These are phyloP conservation scores for Diplodia seriata DNA, from an alignment of 2,329 filamentous ascomycete species.

Conservation along the genomic window DNA sequence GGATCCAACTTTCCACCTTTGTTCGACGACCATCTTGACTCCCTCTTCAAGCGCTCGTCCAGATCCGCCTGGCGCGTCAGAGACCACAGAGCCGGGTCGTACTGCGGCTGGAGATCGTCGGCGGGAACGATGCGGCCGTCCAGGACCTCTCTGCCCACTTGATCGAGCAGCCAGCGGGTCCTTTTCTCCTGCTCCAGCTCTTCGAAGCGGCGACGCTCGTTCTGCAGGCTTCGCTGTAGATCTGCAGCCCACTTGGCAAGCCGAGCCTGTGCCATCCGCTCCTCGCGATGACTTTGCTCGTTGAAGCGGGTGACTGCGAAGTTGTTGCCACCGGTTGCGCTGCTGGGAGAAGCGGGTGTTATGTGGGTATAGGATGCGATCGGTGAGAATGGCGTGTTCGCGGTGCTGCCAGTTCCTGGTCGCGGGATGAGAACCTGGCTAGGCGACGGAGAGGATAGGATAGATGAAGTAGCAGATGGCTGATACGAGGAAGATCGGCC, in stretches of 20 bases:
- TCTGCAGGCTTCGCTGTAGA: conserved; percentile 75
- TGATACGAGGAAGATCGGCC: conserved; percentile 34
- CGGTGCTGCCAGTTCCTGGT: conserved; percentile 33
- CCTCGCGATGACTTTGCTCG: conserved; percentile 66
- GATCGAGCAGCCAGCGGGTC: conserved; percentile 72
- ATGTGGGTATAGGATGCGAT: conserved; percentile 44
- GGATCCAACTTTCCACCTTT: conserved; percentile 54
- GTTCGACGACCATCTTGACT: conserved; percentile 36
- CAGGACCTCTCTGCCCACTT: conserved; percentile 69
- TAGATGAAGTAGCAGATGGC: conserved; percentile 46
- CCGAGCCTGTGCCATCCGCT: conserved; percentile 70
- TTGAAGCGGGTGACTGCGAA: conserved; percentile 58
- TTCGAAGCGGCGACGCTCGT: conserved; percentile 74
- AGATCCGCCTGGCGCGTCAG: conserved; percentile 39
- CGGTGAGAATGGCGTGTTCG: conserved; percentile 37
- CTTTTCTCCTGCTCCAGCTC: conserved; percentile 66
- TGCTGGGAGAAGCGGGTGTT: conserved; percentile 46
- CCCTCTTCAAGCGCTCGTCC: conserved; percentile 44
- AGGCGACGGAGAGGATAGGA: conserved; percentile 46
- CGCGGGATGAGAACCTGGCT: conserved; percentile 50
- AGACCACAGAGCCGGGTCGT: conserved; percentile 19
- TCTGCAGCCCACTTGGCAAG: conserved; percentile 84
- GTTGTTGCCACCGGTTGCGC: conserved; percentile 37
- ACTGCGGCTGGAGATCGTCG: conserved; percentile 32
- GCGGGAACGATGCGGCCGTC: conserved; percentile 42